Evolutionary conservation across 345 rosid species (phyloP).

Genomic region (Atalantia buxifolia): DNA sequence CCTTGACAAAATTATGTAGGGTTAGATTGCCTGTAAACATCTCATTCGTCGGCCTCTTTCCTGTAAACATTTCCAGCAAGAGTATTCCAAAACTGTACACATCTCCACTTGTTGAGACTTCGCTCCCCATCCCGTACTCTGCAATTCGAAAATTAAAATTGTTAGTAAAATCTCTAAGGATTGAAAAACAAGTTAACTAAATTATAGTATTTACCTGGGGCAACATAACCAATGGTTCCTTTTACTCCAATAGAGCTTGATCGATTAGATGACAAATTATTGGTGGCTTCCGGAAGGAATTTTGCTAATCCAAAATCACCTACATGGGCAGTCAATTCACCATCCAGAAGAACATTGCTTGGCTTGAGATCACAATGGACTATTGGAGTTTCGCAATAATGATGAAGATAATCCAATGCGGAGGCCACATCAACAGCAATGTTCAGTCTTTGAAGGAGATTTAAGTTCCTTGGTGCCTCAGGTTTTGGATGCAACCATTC

Average conservation of each 20-base stretch:
- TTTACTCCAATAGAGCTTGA: neutral
- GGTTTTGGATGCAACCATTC: constrained; percentile 10
- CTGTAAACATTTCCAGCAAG: constrained; percentile 1
- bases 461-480: neutral
- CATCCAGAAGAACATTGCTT: constrained; percentile 8
- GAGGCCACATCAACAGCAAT: constrained; percentile 12
- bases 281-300: neutral
- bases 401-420: constrained; percentile 21
- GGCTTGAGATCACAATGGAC: constrained; percentile 28
- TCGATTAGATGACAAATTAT: neutral
- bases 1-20: too few relatives aligned
- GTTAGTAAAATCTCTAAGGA: neutral
- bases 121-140: constrained; percentile 35
- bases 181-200: neutral
- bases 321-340: neutral
- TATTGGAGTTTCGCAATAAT: neutral
- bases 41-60: too few relatives aligned
- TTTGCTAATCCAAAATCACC: constrained; percentile 9
- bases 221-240: constrained; percentile 15
- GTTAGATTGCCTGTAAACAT: too few relatives aligned
- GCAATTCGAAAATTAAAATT: neutral
- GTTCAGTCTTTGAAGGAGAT: neutral
- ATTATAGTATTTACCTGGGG: constrained; percentile 20
- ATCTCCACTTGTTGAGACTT: constrained; percentile 20
- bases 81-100: too few relatives aligned